Percentiles rank a stretch among this genome's conserved stretches.
phyloP scores from a whole-genome alignment of 2,329 filamentous ascomycete genomes.

The Trichoderma afroharzianum region DNA sequence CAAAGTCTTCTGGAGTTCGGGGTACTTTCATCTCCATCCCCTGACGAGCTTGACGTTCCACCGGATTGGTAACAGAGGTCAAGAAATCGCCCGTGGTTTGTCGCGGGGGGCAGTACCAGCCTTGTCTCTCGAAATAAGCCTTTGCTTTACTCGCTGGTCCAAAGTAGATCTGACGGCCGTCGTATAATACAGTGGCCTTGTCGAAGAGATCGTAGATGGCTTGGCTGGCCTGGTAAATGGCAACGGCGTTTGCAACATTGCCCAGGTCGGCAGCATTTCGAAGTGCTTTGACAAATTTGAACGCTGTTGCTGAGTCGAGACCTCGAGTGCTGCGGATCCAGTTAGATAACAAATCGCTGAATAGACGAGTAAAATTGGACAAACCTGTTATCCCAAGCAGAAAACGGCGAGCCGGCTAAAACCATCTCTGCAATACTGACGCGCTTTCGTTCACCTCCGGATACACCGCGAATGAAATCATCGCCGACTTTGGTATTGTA shows the following conservation, averaged over 20 bases:
- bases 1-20: conserved; percentile 68
- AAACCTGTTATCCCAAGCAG: conserved; percentile 65
- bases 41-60: conserved; percentile 51
- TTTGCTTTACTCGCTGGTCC: conserved; percentile 59
- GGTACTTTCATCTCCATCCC: conserved; percentile 62
- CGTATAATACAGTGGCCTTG: conserved; percentile 70
- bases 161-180: conserved; percentile 75
- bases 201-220: conserved; percentile 71
- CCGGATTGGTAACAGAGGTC: conserved; percentile 63
- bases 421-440: conserved; percentile 79
- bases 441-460: conserved; percentile 71
- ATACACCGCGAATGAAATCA: conserved; percentile 68
- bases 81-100: conserved; percentile 69
- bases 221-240: conserved; percentile 70
- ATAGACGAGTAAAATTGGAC: neutral
- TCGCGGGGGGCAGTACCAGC: conserved; percentile 63
- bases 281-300: conserved; percentile 68
- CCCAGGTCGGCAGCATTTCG: conserved; percentile 62
- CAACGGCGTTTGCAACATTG: conserved; percentile 59
- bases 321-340: conserved; percentile 53
- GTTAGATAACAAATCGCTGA: neutral
- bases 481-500: conserved; percentile 72
- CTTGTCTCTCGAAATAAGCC: conserved; percentile 63
- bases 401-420: conserved; percentile 56
- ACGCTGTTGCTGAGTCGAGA: conserved; percentile 68